Percentiles rank a stretch among this genome's conserved stretches.
Evolutionary conservation across 176 grass and related monocot species (phyloP).

Genomic region (Melocanna baccifera): DNA sequence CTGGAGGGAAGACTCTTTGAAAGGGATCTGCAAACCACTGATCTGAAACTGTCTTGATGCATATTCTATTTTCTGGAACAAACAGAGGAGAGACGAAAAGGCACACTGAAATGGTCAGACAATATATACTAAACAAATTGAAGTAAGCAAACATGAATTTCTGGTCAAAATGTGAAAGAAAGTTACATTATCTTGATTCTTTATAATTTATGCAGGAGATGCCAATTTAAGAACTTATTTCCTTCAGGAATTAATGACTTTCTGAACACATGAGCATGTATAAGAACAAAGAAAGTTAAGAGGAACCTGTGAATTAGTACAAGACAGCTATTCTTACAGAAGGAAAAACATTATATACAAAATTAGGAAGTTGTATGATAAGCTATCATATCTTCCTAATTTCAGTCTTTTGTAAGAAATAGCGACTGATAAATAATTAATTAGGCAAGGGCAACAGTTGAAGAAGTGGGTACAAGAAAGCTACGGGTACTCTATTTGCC

Average conservation of each 20-base stretch:
- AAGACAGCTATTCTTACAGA: constrained; percentile 16
- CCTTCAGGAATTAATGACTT: background rate
- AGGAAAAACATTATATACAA: background rate
- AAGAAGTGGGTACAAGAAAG: constrained; percentile 33
- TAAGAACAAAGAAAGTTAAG: background rate
- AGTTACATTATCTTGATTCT: constrained; percentile 29
- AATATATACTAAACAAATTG: constrained; percentile 5
- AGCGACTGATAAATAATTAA: constrained; percentile 27
- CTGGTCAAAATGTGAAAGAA: background rate
- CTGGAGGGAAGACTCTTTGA: constrained; percentile 51
- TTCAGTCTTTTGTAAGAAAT: constrained; percentile 19
- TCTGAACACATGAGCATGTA: background rate
- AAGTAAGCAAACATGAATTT: constrained; percentile 8
- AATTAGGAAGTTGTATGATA: background rate
- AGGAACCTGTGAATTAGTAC: constrained; percentile 5
- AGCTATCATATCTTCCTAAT: background rate
- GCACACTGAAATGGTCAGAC: constrained; percentile 36
- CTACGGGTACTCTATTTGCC: background rate
- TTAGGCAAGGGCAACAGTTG: constrained; percentile 23
- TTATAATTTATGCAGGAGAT: background rate
- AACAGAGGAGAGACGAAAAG: background rate
- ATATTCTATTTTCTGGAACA: constrained; percentile 43
- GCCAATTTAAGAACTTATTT: background rate
- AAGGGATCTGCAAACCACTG: constrained; percentile 82
- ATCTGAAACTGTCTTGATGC: constrained; percentile 84